These are phyloP conservation scores for Alternaria gansuensis DNA, from an alignment of 2,329 filamentous ascomycete species.

Conservation along the genomic window DNA sequence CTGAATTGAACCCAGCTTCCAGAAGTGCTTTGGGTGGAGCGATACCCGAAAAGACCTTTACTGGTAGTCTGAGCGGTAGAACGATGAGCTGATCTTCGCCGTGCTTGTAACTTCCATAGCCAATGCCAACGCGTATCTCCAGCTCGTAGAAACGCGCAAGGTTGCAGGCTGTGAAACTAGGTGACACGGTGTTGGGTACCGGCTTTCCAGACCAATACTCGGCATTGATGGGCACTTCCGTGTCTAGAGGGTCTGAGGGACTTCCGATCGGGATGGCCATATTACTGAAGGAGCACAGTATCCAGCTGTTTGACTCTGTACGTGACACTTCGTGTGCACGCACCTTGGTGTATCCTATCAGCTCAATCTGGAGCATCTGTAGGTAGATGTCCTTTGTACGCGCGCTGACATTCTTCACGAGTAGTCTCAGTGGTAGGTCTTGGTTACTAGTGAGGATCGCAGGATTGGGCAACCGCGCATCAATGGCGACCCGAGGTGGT, in stretches of 20 bases:
- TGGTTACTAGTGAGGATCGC: conserved; percentile 89
- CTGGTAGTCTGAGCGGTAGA: conserved; percentile 78
- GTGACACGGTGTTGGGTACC: conserved; percentile 86
- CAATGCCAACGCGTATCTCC: conserved; percentile 80
- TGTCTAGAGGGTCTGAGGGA: conserved; percentile 65
- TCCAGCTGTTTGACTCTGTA: conserved; percentile 76
- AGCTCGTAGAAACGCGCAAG: conserved; percentile 82
- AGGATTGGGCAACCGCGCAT: conserved; percentile 86
- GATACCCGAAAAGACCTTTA: conserved; percentile 89
- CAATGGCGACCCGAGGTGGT: conserved; percentile 71
- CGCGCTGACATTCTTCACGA: conserved; percentile 78
- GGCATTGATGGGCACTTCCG: conserved; percentile 74
- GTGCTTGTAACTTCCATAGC: conserved; percentile 70
- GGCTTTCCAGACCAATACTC: conserved; percentile 75
- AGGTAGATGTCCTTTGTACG: conserved; percentile 76
- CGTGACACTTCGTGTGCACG: conserved; percentile 78
- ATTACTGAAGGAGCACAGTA: conserved; percentile 75
- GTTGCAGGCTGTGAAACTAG: conserved; percentile 89
- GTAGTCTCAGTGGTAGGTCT: conserved; percentile 79
- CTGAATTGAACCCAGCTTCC: conserved; percentile 64
- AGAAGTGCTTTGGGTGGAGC: conserved; percentile 79
- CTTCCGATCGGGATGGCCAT: conserved; percentile 75
- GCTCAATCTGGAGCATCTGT: conserved; percentile 79
- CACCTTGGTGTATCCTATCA: conserved; percentile 82
- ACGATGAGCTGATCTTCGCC: conserved; percentile 75